These are phyloP conservation scores for Beauveria asiatica DNA, from an alignment of 2,329 filamentous ascomycete species.

Conservation along the genomic window DNA sequence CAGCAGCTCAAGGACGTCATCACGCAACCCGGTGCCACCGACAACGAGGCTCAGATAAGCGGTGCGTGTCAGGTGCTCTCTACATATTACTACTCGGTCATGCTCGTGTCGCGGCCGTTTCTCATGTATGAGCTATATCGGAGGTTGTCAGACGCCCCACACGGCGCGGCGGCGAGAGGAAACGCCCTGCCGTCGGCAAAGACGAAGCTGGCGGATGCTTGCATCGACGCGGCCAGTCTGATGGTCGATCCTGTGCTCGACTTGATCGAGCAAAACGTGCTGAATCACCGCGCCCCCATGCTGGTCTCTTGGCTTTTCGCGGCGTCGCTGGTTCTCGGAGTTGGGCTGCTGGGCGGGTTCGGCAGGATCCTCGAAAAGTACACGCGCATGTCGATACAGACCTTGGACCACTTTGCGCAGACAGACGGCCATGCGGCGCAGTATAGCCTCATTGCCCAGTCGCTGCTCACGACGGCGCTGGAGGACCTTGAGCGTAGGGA, in stretches of 20 bases:
- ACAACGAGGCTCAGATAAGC: conserved; percentile 24
- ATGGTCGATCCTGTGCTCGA: conserved; percentile 43
- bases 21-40: conserved; percentile 15
- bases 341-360: conserved; percentile 43
- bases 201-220: conserved; percentile 44
- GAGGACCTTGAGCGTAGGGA: conserved; percentile 41
- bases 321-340: conserved; percentile 41
- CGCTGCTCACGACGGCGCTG: conserved; percentile 36
- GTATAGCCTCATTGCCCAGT: conserved; percentile 45
- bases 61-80: conserved; percentile 44
- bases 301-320: conserved; percentile 48
- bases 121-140: conserved; percentile 46
- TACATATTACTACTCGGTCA: conserved; percentile 50
- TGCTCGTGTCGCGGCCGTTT: conserved; percentile 46
- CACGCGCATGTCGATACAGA: conserved; percentile 36
- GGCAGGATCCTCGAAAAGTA: conserved; percentile 44
- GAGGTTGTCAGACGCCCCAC: conserved; percentile 30
- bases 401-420: conserved; percentile 40
- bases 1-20: conserved; percentile 33
- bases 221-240: conserved; percentile 44
- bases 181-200: conserved; percentile 31
- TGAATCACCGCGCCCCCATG: conserved; percentile 39
- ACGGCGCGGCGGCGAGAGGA: neutral
- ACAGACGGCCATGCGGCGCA: conserved; percentile 42
- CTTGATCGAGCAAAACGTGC: conserved; percentile 31